Evolutionary conservation across 495 filamentous ascomycete species (phyloP), one percentile per base, ranked within the genome.

Genomic region (Massariosphaeria phaeospora): DNA sequence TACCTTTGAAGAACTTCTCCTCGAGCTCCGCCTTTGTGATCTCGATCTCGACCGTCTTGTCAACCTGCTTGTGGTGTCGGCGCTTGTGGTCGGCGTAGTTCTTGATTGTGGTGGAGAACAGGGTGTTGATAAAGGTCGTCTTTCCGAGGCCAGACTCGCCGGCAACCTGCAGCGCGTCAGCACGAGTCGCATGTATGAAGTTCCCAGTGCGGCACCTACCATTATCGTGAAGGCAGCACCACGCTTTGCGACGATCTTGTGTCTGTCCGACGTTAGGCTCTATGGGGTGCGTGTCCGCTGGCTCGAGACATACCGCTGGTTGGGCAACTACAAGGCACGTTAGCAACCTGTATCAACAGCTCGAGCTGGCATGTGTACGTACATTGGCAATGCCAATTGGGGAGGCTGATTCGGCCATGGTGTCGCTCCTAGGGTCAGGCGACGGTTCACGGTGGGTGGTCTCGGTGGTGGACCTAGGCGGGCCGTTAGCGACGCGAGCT

Each of bases 1-100:
- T 79, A 97, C 91, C 91, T 79, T 98, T 98, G 84, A 98, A 98
- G 79, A 98, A 98, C 79, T 98, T 98, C 83, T 98, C 93, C 76
- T 98, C 93, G 55, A 98, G 75, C 77, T 98, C 93, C 44, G 93
- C 93, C 80, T 98, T 98, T 70, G 93, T 98, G 68, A 98, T 98
- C 72, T 97, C 93, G 66, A 98, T 98, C 77, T 98, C 93, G 49
- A 98, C 93, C 9, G 93, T 98, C 76, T 96, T 96, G 78, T 98
- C 93, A 49, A 96, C 79, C 75, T 98, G 93, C 82, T 98, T 98
- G 74, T 90, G 88, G 74, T 98, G 93, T 63, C 93, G 87, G 71
- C 88, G 86, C 77, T 93, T 90, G 80, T 98, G 93, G 70, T 98
- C 93, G 76, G 93, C 91, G 71, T 98, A 98, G 81, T 97, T 98